phyloP scores from a whole-genome alignment of 1,284 basidiomycete species.

The Apiotrichum veenhuisii region DNA sequence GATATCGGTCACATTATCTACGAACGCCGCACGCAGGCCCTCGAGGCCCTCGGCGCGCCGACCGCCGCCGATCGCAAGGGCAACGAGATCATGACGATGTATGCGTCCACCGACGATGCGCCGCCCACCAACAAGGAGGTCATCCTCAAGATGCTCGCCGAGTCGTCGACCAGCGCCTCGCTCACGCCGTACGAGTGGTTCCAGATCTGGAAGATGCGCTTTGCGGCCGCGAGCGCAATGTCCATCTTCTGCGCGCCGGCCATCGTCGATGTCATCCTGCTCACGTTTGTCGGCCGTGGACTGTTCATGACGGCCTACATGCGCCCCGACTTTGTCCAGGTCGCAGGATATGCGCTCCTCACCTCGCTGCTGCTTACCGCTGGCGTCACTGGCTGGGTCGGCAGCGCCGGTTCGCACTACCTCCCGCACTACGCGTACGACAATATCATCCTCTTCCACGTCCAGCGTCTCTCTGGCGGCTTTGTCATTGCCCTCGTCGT shows the following conservation, averaged over 20 bases:
- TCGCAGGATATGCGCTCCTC: slow-evolving; percentile 9
- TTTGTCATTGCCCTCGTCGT: slow-evolving; percentile 8
- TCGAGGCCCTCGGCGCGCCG: slow-evolving; percentile 5
- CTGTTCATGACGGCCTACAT: slow-evolving; percentile 16
- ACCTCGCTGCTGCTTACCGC: slow-evolving; percentile 7
- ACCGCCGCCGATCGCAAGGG: slow-evolving; percentile 1
- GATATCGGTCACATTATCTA: slow-evolving; percentile 15
- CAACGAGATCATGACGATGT: slow-evolving; percentile 18
- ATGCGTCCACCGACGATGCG: slow-evolving; percentile 2
- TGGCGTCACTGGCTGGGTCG: slow-evolving; percentile 13
- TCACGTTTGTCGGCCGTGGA: slow-evolving; percentile 11
- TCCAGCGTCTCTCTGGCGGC: slow-evolving; percentile 11
- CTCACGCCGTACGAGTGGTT: slow-evolving; percentile 5
- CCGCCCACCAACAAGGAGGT: background rate
- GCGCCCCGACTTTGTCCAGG: slow-evolving; percentile 4
- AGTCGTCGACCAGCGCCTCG: slow-evolving; percentile 4
- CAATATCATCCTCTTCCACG: slow-evolving; percentile 13
- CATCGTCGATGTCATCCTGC: slow-evolving; percentile 11
- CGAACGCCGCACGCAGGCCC: slow-evolving; percentile 3
- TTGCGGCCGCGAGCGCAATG: slow-evolving; percentile 10
- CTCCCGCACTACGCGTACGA: slow-evolving; percentile 12
- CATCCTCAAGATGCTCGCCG: slow-evolving; percentile 10
- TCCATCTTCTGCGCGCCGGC: slow-evolving; percentile 12
- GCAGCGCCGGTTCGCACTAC: slow-evolving; percentile 11
- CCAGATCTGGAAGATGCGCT: slow-evolving; percentile 10